Evolutionary conservation across 2,329 filamentous ascomycete genomes (phyloP), one percentile per base, ranked within the genome.

Genomic region (Bipolaris bicolor): DNA sequence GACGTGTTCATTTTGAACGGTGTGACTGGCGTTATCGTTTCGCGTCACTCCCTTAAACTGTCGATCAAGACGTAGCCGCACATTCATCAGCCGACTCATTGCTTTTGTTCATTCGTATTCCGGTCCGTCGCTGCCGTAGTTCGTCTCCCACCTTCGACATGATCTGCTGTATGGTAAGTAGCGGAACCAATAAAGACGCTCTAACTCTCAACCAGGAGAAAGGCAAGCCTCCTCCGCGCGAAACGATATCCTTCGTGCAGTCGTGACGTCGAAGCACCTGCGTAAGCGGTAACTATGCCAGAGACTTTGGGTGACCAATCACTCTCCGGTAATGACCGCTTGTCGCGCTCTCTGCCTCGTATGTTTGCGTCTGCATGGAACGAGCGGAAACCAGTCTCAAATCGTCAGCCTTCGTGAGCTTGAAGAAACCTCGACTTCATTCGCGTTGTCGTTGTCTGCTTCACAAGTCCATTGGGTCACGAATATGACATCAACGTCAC

Each of bases 401-500:
- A 16, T 13, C 16, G 16, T 20, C 10, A 31, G 16, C 29, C 10
- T 5, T 20, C 4, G 13, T 33, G 13, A 11, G 6, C 16, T 46
- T 39, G 31, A 39, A 39, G 13, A 9, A 39, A 37, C 13, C 5
- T 36, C 7, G 34, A 9, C 7, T 16, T 24, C n/a, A 36, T 26
- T 49, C 9, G 24, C 31, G 16, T 10, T 13, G 18, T 24, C 4
- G 46, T 36, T 20, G 29, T 9, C 33, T 37, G 20, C 16, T 11
- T 43, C 20, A 26, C 34, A 49, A 37, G 31, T 37, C 22, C 13
- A 43, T 26, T 16, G n/a, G 20, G 22, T 22, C 49, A 52, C 46
- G 5, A 18, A n/a, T 22, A 48, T 53, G 24, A 36, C 53, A 29
- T 47, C 53, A 43, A 18, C 11, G 37, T 52, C 54, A 56, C 49